Conservation (phyloP, 2,329 filamentous ascomycete genomes). For the Sphaerostilbella broomeana region DNA sequence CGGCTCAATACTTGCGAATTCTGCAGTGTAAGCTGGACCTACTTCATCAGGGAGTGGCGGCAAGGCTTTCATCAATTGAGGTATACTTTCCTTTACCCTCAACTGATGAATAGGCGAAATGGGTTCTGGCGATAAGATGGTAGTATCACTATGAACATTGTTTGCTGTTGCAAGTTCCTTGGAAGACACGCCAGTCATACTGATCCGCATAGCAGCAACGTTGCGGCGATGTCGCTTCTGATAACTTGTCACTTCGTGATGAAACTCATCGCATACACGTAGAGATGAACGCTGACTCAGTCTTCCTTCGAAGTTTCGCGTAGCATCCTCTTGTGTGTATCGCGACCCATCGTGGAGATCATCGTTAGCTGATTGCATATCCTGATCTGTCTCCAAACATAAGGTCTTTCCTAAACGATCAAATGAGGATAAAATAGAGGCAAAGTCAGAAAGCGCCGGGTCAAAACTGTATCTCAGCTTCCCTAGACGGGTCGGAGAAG, state of each 20-base stretch:
- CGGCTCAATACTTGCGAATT: background rate
- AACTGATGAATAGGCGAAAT: conserved; percentile 41
- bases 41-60: conserved; percentile 37
- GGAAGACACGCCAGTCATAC: conserved; percentile 12
- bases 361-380: background rate
- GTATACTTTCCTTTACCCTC: conserved; percentile 43
- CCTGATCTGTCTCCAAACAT: conserved; percentile 14
- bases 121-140: conserved; percentile 41
- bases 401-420: conserved; percentile 21
- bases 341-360: background rate
- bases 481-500: no score
- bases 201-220: conserved; percentile 20
- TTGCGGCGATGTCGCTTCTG: conserved; percentile 22
- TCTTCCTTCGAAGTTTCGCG: background rate
- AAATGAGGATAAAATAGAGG: conserved; percentile 24
- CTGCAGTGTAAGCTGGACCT: no score
- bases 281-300: conserved; percentile 4
- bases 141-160: no score
- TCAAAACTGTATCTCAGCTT: conserved; percentile 17
- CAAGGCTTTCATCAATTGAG: conserved; percentile 46
- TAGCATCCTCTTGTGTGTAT: background rate
- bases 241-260: conserved; percentile 5
- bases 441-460: conserved; percentile 22
- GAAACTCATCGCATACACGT: conserved; percentile 1
- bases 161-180: conserved; percentile 2